phyloP scores from a whole-genome alignment of 192 early-diverging fungal genomes.

The Anaeromyces robustus region DNA sequence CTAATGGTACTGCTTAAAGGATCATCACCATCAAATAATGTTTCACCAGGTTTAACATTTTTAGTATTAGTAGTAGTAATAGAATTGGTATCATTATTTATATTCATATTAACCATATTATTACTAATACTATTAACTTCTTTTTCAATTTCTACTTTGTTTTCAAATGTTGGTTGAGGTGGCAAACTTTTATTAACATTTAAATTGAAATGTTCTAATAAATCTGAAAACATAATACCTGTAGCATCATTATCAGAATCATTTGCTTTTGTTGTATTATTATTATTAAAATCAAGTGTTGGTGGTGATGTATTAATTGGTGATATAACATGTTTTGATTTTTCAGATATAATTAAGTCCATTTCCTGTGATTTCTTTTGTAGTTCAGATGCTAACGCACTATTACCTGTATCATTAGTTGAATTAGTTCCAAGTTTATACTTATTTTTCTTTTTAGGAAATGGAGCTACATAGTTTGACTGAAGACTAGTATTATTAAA shows the following conservation, averaged over 20 bases:
- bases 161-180: background rate
- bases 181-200: background rate
- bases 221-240: background rate
- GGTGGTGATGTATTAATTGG: background rate
- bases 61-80: no score
- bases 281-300: background rate
- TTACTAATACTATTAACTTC: background rate
- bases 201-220: background rate
- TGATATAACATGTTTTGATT: background rate
- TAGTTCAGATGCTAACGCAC: no score
- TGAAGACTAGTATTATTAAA: background rate
- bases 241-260: background rate
- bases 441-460: background rate
- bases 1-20: background rate
- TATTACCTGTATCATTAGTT: no score
- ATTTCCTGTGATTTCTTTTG: no score
- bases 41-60: background rate
- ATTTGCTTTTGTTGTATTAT: no score
- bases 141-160: background rate
- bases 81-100: background rate
- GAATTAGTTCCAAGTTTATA: background rate
- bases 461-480: background rate
- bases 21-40: background rate
- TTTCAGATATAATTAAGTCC: no score
- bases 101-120: background rate